phyloP scores from a whole-genome alignment of 345 rosid species.

The Lumnitzera littorea region DNA sequence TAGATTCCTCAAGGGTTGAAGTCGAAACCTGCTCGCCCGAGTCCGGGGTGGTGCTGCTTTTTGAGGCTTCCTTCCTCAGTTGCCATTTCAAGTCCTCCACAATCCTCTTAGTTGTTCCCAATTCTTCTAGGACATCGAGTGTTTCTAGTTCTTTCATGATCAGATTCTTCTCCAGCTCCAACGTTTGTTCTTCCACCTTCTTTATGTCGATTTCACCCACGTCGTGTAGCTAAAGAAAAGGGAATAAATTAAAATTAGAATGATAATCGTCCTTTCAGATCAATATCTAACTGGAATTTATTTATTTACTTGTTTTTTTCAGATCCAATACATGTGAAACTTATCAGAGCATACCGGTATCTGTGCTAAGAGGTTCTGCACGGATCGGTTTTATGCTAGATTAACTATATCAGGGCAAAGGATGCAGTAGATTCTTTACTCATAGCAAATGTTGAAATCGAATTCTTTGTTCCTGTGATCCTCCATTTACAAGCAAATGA shows the following conservation, averaged over 20 bases:
- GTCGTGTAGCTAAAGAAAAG: conserved; percentile 26
- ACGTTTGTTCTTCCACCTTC: conserved; percentile 86
- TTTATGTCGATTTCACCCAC: conserved; percentile 67
- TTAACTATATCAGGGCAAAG: too few relatives aligned
- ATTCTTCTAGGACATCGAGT: conserved; percentile 87
- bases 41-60: conserved; percentile 43
- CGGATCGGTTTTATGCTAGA: too few relatives aligned
- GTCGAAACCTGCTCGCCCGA: conserved; percentile 24
- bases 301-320: too few relatives aligned
- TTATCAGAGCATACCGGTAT: too few relatives aligned
- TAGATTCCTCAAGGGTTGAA: conserved; percentile 55
- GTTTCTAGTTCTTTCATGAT: conserved; percentile 90
- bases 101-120: conserved; percentile 71
- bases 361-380: too few relatives aligned
- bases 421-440: too few relatives aligned
- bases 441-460: too few relatives aligned
- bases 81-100: conserved; percentile 86
- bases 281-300: too few relatives aligned
- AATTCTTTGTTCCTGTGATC: too few relatives aligned
- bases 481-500: too few relatives aligned
- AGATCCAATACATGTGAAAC: too few relatives aligned
- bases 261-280: neutral
- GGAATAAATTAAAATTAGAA: conserved; percentile 2
- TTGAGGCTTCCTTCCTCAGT: conserved; percentile 72
- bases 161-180: conserved; percentile 83